Conservation (phyloP, 2,329 filamentous ascomycete genomes). For the Alternaria brassicae region DNA sequence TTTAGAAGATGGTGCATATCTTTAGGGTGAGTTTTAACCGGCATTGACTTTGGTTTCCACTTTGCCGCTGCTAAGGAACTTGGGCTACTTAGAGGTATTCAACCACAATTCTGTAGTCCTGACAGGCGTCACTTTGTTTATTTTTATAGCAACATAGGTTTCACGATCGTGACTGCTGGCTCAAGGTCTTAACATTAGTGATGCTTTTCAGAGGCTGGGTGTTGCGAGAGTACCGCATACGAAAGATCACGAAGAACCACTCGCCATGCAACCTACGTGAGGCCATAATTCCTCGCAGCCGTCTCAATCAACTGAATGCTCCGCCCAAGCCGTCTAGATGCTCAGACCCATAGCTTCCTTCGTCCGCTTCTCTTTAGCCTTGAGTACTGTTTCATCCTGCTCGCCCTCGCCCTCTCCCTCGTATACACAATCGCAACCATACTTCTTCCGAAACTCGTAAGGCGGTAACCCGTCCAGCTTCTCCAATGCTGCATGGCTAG, state of each 20-base stretch:
- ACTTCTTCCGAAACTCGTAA: slow-evolving; percentile 66
- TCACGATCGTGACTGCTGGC: neutral
- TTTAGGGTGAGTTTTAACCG: neutral
- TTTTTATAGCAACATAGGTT: neutral
- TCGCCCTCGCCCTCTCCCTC: slow-evolving; percentile 13
- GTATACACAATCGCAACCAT: slow-evolving; percentile 68
- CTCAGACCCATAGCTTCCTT: slow-evolving; percentile 28
- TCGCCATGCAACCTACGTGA: neutral
- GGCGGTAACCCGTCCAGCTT: slow-evolving; percentile 58
- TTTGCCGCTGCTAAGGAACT: neutral
- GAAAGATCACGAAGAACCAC: neutral
- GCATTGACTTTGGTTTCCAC: neutral
- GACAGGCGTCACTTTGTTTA: too few relatives aligned
- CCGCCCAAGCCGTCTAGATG: slow-evolving; percentile 12
- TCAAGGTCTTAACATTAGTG: neutral
- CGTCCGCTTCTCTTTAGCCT: slow-evolving; percentile 18
- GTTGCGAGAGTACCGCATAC: neutral
- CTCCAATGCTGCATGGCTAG: slow-evolving; percentile 66
- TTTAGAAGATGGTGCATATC: neutral
- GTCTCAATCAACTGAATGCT: neutral
- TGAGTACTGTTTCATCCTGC: neutral
- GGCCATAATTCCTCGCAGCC: neutral
- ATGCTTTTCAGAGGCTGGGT: neutral
- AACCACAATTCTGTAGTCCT: too few relatives aligned
- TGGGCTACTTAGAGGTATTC: too few relatives aligned